Percentiles rank a stretch among this genome's conserved stretches.
Evolutionary conservation across 169 alveolate species (phyloP).

Genomic region (Plasmodium malariae): DNA sequence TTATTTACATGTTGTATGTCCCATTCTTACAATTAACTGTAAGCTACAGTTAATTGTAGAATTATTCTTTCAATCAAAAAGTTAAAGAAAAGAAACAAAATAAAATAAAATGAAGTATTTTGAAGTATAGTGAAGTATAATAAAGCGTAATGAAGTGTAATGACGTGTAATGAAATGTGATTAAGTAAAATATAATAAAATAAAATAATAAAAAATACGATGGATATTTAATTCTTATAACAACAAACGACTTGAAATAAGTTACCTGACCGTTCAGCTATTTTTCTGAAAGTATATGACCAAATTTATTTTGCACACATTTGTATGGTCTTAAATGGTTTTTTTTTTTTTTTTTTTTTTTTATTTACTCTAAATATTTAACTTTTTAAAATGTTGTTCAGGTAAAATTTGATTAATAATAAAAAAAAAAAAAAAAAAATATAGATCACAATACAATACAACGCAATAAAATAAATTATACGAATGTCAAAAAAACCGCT

Average conservation of each 20-base stretch:
- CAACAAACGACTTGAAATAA: slow-evolving; percentile 3
- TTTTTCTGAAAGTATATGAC: not conserved
- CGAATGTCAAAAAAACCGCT: not conserved
- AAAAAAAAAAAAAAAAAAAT: slow-evolving; percentile 16
- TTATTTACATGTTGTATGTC: slow-evolving; percentile 10
- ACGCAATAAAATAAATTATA: not conserved
- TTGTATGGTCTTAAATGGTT: slow-evolving; percentile 1
- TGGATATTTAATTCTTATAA: not conserved
- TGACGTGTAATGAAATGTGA: too few relatives aligned
- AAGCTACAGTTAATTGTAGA: slow-evolving; percentile 38
- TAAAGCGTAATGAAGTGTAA: too few relatives aligned
- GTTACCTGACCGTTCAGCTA: slow-evolving; percentile 14
- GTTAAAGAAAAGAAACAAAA: not conserved
- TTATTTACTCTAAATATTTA: too few relatives aligned
- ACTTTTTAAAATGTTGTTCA: slow-evolving; percentile 12
- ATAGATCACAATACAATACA: not conserved
- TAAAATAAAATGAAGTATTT: too few relatives aligned
- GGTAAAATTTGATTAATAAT: not conserved
- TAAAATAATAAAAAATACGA: not conserved
- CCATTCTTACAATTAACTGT: too few relatives aligned
- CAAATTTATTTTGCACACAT: slow-evolving; percentile 17
- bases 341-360: not conserved
- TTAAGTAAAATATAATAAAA: too few relatives aligned
- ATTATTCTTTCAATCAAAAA: slow-evolving; percentile 26
- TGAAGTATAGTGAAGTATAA: too few relatives aligned